Percentiles rank a stretch among this genome's conserved stretches.
These are phyloP conservation scores for Linnemannia elongata DNA, from an alignment of 192 early-diverging fungal genomes.

Conservation along the genomic window DNA sequence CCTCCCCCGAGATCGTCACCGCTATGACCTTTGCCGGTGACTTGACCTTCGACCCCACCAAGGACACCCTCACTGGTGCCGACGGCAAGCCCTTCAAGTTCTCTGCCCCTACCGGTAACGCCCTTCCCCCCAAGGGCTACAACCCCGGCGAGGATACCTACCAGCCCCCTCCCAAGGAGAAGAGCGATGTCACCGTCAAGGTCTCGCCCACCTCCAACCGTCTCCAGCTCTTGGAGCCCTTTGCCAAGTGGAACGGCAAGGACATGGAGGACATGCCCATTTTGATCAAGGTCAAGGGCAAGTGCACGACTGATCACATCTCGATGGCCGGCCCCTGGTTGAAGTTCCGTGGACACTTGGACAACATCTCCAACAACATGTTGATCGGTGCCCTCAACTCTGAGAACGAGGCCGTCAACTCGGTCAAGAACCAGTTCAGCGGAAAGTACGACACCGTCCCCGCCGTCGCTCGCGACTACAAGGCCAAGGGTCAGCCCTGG, in stretches of 20 bases:
- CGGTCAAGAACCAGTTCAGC: conserved; percentile 78
- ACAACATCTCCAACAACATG: conserved; percentile 99
- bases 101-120: conserved; percentile 82
- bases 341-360: conserved; percentile 97
- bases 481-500: conserved; percentile 86
- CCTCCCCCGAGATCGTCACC: conserved; percentile 95
- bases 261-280: conserved; percentile 86
- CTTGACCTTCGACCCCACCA: conserved; percentile 94
- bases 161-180: conserved; percentile 93
- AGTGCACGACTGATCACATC: conserved; percentile 99
- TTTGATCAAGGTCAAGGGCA: conserved; percentile 96
- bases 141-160: conserved; percentile 95
- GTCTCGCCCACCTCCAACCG: conserved; percentile 91
- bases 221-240: conserved; percentile 87
- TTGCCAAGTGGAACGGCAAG: conserved; percentile 90
- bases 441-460: conserved; percentile 91
- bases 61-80: conserved; percentile 87
- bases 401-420: conserved; percentile 86
- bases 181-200: conserved; percentile 76
- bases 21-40: conserved; percentile 96
- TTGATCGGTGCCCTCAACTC: conserved; percentile 96
- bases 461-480: conserved; percentile 94
- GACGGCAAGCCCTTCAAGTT: conserved; percentile 98
- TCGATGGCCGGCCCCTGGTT: conserved; percentile 92
- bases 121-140: conserved; percentile 93